Evolutionary conservation across 2,329 filamentous ascomycete species (phyloP).

Genomic region (Sporothrix curviconia): DNA sequence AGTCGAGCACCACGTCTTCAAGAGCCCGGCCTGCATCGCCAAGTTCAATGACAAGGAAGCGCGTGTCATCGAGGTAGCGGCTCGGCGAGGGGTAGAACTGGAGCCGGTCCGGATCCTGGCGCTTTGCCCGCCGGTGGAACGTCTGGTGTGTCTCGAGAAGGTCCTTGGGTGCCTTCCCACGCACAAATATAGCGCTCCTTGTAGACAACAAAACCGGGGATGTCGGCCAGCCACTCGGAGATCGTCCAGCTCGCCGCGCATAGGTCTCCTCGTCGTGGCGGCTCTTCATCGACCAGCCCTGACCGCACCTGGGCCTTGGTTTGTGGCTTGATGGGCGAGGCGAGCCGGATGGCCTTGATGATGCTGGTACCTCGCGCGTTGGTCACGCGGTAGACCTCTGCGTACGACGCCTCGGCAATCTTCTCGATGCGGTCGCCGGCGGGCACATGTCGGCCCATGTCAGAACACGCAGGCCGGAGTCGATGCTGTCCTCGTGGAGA

Average conservation of each 20-base stretch:
- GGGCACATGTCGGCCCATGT: conserved; percentile 54
- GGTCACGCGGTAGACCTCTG: conserved; percentile 58
- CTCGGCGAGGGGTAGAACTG: conserved; percentile 59
- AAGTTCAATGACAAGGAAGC: conserved; percentile 56
- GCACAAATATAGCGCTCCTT: conserved; percentile 57
- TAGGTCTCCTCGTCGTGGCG: conserved; percentile 50
- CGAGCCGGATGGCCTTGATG: conserved; percentile 57
- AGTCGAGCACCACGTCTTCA: conserved; percentile 49
- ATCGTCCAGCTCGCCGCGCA: conserved; percentile 54
- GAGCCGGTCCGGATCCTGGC: conserved; percentile 48
- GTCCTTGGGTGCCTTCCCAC: conserved; percentile 46
- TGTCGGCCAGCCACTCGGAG: conserved; percentile 57
- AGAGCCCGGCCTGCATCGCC: conserved; percentile 56
- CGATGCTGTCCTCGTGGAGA: conserved; percentile 17
- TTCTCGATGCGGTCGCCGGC: conserved; percentile 48
- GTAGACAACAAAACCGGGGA: conserved; percentile 60
- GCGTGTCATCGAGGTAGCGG: conserved; percentile 50
- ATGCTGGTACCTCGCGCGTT: conserved; percentile 56
- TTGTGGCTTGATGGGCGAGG: conserved; percentile 51
- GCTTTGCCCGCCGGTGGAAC: conserved; percentile 49
- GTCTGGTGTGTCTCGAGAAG: conserved; percentile 54
- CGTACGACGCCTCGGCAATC: conserved; percentile 61
- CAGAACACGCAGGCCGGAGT: conserved; percentile 35
- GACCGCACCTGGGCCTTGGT: conserved; percentile 50
- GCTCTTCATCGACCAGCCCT: conserved; percentile 52